phyloP scores from a whole-genome alignment of 306 rosid genomes.

The Dryas octopetala region DNA sequence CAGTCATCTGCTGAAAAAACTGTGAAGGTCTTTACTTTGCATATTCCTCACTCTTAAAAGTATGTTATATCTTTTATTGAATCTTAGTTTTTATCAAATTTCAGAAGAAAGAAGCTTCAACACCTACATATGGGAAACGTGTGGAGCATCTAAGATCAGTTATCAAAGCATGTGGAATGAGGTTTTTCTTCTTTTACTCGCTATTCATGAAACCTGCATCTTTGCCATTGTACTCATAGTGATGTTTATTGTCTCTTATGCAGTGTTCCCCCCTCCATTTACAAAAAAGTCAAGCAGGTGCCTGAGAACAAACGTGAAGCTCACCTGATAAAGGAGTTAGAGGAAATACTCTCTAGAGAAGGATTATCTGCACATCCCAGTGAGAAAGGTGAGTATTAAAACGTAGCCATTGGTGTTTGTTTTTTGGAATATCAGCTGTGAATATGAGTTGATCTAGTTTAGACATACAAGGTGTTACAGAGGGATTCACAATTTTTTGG shows the following conservation, averaged over 20 bases:
- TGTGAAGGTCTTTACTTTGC: constrained; percentile 50
- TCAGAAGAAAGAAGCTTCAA: constrained; percentile 83
- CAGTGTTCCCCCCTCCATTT: constrained; percentile 81
- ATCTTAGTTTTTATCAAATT: constrained; percentile 22
- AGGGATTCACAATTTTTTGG: neutral
- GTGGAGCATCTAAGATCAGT: constrained; percentile 89
- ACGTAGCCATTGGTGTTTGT: constrained; percentile 13
- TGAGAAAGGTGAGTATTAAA: constrained; percentile 70
- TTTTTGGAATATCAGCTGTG: constrained; percentile 16
- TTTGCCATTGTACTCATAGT: constrained; percentile 28
- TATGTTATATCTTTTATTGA: constrained; percentile 15
- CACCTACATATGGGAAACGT: constrained; percentile 72
- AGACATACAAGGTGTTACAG: neutral
- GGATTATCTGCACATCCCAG: constrained; percentile 82
- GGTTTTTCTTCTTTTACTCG: constrained; percentile 47
- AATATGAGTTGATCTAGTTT: constrained; percentile 11
- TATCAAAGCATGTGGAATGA: constrained; percentile 95
- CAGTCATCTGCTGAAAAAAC: constrained; percentile 69
- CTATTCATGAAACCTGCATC: constrained; percentile 24
- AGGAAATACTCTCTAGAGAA: constrained; percentile 80
- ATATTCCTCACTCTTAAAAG: constrained; percentile 4
- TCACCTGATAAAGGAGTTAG: constrained; percentile 75
- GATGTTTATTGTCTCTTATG: constrained; percentile 30
- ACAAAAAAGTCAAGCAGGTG: constrained; percentile 86
- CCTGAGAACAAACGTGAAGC: constrained; percentile 83